A percentile compares a stretch with the other conserved stretches of the same genome.
Conservation (phyloP, 257 asterid genomes). For the Linderniella brevidens region DNA sequence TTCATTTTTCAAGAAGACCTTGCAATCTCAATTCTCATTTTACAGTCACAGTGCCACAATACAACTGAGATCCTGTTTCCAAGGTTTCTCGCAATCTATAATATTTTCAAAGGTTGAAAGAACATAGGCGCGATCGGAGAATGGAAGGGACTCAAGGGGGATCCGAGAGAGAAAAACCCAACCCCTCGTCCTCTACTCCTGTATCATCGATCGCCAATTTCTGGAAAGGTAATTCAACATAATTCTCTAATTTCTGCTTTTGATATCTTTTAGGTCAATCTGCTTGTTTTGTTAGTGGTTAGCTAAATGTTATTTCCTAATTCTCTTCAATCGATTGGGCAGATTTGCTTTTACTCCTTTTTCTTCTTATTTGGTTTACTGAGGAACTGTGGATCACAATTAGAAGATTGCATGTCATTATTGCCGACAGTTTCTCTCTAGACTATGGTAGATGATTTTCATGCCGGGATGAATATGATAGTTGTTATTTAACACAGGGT, state of each 20-base stretch:
- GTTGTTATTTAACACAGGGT: not conserved
- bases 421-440: too few species aligned
- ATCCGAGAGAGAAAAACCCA: slow-evolving; percentile 64
- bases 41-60: too few species aligned
- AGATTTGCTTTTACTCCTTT: too few species aligned
- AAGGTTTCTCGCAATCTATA: too few species aligned
- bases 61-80: too few species aligned
- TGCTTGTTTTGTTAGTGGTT: not conserved
- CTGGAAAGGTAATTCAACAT: slow-evolving; percentile 62
- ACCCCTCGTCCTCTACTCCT: slow-evolving; percentile 47
- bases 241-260: not conserved
- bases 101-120: too few species aligned
- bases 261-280: not conserved
- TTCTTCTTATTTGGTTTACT: too few species aligned
- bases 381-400: too few species aligned
- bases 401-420: too few species aligned
- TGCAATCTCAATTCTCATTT: too few species aligned
- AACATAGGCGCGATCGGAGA: slow-evolving; percentile 2
- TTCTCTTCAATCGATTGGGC: too few species aligned
- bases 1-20: too few species aligned
- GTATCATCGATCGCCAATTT: slow-evolving; percentile 60
- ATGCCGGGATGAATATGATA: not conserved
- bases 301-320: not conserved
- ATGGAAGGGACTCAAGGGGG: slow-evolving; percentile 63
- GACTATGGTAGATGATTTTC: not conserved